These are phyloP conservation scores for Kandelia obovata DNA, from an alignment of 345 rosid genomes.

Conservation along the genomic window DNA sequence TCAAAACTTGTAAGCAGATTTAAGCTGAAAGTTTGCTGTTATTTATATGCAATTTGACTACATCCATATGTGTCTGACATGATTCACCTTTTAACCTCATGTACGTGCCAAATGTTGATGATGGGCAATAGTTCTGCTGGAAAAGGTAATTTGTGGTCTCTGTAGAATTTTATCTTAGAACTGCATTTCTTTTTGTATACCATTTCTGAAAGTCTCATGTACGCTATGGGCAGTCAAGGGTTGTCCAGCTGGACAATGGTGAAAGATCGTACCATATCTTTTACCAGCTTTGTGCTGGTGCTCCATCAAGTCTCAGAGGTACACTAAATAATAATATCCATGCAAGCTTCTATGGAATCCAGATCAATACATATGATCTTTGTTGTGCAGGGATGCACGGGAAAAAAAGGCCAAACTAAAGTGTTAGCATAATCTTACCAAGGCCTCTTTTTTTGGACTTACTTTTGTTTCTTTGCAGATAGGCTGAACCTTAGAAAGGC, in stretches of 20 bases:
- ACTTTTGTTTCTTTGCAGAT: slow-evolving; percentile 43
- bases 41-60: slow-evolving; percentile 1
- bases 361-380: slow-evolving; percentile 1
- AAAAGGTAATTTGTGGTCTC: slow-evolving; percentile 62
- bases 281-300: slow-evolving; percentile 95
- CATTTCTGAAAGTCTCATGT: slow-evolving; percentile 33
- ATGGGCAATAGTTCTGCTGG: slow-evolving; percentile 63
- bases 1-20: slow-evolving; percentile 73
- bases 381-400: neutral
- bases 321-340: slow-evolving; percentile 13
- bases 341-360: slow-evolving; percentile 5
- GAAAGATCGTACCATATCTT: slow-evolving; percentile 93
- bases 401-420: neutral
- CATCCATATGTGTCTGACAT: slow-evolving; percentile 26
- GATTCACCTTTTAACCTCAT: slow-evolving; percentile 14
- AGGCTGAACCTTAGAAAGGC: slow-evolving; percentile 73
- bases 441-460: neutral
- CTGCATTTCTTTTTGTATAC: slow-evolving; percentile 13
- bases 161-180: slow-evolving; percentile 17
- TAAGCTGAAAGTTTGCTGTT: slow-evolving; percentile 12
- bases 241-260: slow-evolving; percentile 76
- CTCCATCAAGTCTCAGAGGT: slow-evolving; percentile 84
- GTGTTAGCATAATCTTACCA: neutral
- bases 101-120: slow-evolving; percentile 17
- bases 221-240: slow-evolving; percentile 76